Evolutionary conservation across 2,329 filamentous ascomycete genomes (phyloP), one percentile per base, ranked within the genome.

Genomic region (Fonsecaea multimorphosa): DNA sequence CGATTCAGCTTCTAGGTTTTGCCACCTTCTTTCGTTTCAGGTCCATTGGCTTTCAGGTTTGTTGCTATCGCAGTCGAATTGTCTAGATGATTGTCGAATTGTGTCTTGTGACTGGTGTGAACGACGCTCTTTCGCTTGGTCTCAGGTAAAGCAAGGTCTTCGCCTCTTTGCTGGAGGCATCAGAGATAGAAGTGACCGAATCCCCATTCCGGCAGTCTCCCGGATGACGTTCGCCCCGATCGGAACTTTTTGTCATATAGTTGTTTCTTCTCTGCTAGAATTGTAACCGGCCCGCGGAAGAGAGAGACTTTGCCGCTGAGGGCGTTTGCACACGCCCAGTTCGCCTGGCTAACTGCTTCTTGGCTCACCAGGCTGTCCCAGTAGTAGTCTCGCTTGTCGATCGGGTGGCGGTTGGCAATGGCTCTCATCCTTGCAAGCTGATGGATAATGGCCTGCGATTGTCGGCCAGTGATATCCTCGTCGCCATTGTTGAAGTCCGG

Each of bases 311-410:
- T 46, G 19, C 65, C 54, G 22, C 53, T 62, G 9, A 24, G 27
- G 27, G 52, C 19, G 22, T 56, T 56, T 16, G 58, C 65, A 36
- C 65, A 65, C 16, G 65, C 65, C 62, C 65, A 68, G 22, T 65
- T 62, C 6, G 36, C 61, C 49, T 68, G 65, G 54, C 65, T 68
- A 24, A 59, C 51, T 46, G 65, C 62, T 27, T 68, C 65, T 56
- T 65, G 58, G 44, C 58, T 65, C 32, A 68, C 44, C 31, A 68
- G 24, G 36, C 46, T 44, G 31, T 68, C 65, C 57, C 61, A 68
- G 58, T 62, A 68, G 53, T 24, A 11, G 9, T 65, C 63, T 36
- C 14, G 22, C 32, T 51, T 31, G 27, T 38, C 31, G 40, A 36
- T 38, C 19, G 40, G 31, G 16, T 31, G 19, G 8, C 14, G 29